Evolutionary conservation across 2,329 filamentous ascomycete species (phyloP).

Genomic region (Botrytis byssoidea): DNA sequence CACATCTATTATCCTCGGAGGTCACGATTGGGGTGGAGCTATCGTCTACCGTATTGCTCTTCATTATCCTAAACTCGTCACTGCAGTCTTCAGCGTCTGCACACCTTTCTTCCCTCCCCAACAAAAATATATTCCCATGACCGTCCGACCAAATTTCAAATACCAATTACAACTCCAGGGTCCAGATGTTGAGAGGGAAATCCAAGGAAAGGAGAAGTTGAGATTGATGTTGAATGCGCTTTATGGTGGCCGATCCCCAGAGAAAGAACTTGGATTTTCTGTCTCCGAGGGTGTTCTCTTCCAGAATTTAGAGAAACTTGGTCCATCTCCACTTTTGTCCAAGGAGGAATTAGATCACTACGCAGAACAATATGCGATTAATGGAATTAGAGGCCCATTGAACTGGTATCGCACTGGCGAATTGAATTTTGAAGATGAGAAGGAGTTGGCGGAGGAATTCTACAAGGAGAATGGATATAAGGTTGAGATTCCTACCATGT

Average conservation of each 20-base stretch:
- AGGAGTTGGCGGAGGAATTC: constrained; percentile 57
- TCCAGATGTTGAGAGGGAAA: constrained; percentile 59
- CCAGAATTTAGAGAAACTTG: constrained; percentile 59
- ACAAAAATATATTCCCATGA: constrained; percentile 52
- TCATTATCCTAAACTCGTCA: constrained; percentile 70
- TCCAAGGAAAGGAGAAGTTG: constrained; percentile 60
- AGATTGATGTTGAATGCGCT: constrained; percentile 68
- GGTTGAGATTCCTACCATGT: constrained; percentile 65
- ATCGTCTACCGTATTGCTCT: constrained; percentile 73
- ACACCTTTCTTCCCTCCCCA: constrained; percentile 67
- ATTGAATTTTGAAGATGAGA: constrained; percentile 76
- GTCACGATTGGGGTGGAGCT: constrained; percentile 84
- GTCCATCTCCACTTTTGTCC: constrained; percentile 57
- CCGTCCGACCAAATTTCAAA: constrained; percentile 63
- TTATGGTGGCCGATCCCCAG: constrained; percentile 63
- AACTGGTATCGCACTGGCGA: constrained; percentile 83
- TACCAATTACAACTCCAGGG: constrained; percentile 83
- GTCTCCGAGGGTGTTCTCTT: constrained; percentile 62
- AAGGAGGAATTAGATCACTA: constrained; percentile 77
- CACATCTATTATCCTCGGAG: constrained; percentile 71
- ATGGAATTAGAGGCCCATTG: constrained; percentile 74
- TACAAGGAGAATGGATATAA: constrained; percentile 50
- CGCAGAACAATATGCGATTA: constrained; percentile 64
- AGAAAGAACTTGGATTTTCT: constrained; percentile 57
- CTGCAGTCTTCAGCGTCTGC: constrained; percentile 75